These are phyloP conservation scores for Fusarium continuum DNA, from an alignment of 2,329 filamentous ascomycete species.

Conservation along the genomic window DNA sequence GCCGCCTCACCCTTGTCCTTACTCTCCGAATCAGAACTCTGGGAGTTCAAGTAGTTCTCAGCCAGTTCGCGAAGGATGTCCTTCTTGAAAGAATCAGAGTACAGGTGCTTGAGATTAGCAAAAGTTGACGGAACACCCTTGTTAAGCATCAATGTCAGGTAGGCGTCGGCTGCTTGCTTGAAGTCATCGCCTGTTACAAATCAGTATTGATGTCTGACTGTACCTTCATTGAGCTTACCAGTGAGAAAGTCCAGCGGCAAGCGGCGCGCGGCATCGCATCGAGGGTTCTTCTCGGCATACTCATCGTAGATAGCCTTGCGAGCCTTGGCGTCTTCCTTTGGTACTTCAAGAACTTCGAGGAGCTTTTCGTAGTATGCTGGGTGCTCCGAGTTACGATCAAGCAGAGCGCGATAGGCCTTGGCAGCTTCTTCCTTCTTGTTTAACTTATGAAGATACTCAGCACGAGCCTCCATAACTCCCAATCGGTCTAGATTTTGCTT, in stretches of 20 bases:
- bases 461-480: conserved; percentile 84
- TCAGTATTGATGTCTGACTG: conserved; percentile 27
- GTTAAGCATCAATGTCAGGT: conserved; percentile 84
- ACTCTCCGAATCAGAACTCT: conserved; percentile 58
- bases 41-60: conserved; percentile 76
- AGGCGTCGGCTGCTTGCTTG: conserved; percentile 77
- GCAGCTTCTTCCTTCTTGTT: conserved; percentile 81
- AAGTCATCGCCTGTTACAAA: conserved; percentile 76
- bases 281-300: conserved; percentile 81
- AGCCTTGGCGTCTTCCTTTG: conserved; percentile 65
- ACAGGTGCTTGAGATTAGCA: conserved; percentile 94
- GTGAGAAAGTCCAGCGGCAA: conserved; percentile 90
- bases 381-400: conserved; percentile 90
- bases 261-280: conserved; percentile 84
- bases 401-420: conserved; percentile 79
- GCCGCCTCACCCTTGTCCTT: conserved; percentile 75
- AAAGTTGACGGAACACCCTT: conserved; percentile 97
- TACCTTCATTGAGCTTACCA: conserved; percentile 56
- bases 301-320: conserved; percentile 77
- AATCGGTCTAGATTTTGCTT: conserved; percentile 85
- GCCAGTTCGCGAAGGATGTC: conserved; percentile 78
- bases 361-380: conserved; percentile 85
- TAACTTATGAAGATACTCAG: conserved; percentile 83
- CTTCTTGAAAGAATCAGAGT: conserved; percentile 80
- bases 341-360: conserved; percentile 72